Evolutionary conservation across 345 rosid genomes (phyloP).

Genomic region (Eucalyptus decipiens): DNA sequence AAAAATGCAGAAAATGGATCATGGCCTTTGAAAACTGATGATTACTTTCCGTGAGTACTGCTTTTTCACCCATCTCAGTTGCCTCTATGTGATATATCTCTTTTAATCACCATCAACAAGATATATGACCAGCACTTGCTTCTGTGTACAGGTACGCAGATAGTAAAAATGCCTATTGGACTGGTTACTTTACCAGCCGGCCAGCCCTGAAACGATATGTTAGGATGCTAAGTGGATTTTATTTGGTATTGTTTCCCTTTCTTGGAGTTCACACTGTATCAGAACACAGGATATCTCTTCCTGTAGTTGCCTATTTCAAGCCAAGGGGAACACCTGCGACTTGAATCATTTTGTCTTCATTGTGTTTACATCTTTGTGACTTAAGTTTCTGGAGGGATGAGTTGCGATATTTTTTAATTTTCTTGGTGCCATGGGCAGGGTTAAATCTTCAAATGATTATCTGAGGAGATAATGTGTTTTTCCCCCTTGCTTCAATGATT

Average conservation of each 20-base stretch:
- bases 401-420: neutral
- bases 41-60: constrained; percentile 70
- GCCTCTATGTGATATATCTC: neutral
- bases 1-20: constrained; percentile 48
- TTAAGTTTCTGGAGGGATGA: neutral
- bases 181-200: constrained; percentile 84
- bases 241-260: constrained; percentile 41
- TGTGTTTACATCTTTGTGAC: neutral
- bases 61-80: neutral
- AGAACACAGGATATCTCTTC: neutral
- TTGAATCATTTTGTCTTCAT: neutral
- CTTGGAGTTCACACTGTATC: neutral
- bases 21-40: constrained; percentile 83
- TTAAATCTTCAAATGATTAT: neutral
- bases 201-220: constrained; percentile 70
- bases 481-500: neutral
- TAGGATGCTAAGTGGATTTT: constrained; percentile 74
- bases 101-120: neutral
- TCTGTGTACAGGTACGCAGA: constrained; percentile 62
- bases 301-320: neutral
- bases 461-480: neutral
- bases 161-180: constrained; percentile 55
- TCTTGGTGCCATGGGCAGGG: neutral
- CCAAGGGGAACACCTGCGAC: neutral
- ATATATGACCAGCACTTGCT: neutral